These are phyloP conservation scores for Lactifluus pinguis DNA, from an alignment of 768 basidiomycete species.

Conservation along the genomic window DNA sequence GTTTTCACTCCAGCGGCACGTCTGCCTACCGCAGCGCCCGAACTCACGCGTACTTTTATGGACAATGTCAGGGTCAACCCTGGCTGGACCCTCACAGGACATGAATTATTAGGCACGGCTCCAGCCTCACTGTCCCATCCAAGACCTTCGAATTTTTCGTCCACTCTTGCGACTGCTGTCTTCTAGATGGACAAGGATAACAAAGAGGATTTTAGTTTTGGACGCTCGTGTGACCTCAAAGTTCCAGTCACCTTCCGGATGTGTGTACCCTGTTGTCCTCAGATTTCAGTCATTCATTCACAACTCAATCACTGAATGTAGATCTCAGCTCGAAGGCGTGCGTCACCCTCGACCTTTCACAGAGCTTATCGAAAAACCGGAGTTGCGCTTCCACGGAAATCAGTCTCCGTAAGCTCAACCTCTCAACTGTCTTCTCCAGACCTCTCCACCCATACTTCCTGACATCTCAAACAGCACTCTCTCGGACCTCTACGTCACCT, in stretches of 20 bases:
- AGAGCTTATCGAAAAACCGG: conserved; percentile 76
- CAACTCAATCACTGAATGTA: conserved; percentile 23
- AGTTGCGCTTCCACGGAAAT: conserved; percentile 77
- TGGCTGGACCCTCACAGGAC: neutral
- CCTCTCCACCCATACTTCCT: neutral
- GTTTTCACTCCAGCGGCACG: neutral
- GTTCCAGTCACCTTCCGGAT: conserved; percentile 81
- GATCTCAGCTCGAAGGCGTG: conserved; percentile 80
- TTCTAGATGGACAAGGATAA: conserved; percentile 48
- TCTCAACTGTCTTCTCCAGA: conserved; percentile 3
- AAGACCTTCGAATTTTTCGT: neutral
- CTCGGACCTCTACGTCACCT: conserved; percentile 90
- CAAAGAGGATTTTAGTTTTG: conserved; percentile 88
- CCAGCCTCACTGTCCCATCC: neutral
- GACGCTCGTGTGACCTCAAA: conserved; percentile 82
- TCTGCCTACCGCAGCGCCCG: no score
- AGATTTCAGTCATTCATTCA: neutral
- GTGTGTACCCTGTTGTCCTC: conserved; percentile 31
- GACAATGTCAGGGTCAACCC: no score
- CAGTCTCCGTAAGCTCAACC: conserved; percentile 56
- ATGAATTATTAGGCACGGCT: neutral
- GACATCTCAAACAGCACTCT: conserved; percentile 44
- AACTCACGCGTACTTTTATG: neutral
- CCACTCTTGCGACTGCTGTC: neutral
- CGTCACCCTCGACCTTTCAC: conserved; percentile 64